Percentiles rank a stretch among this genome's conserved stretches.
Conservation (phyloP, 768 basidiomycete species). For the Pulveroboletus sp. region DNA sequence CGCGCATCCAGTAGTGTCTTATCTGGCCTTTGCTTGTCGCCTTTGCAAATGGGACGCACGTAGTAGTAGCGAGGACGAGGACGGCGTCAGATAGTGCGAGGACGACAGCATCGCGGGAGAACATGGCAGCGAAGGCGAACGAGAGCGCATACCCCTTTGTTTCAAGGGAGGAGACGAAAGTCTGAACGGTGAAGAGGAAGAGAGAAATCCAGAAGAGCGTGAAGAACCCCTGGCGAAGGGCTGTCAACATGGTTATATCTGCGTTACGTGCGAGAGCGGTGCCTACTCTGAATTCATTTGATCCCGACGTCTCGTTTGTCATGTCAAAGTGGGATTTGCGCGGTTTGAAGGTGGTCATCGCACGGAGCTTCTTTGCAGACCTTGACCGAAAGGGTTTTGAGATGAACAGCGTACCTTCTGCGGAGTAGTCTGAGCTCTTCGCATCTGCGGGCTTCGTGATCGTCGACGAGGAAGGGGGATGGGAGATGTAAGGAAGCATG, state of each 20-base stretch:
- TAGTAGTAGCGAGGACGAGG: constrained; percentile 67
- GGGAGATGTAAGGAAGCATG: background rate
- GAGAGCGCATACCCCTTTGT: constrained; percentile 74
- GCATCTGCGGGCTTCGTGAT: constrained; percentile 12
- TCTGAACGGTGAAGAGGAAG: constrained; percentile 74
- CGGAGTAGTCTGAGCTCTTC: constrained; percentile 34
- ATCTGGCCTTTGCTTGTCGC: constrained; percentile 77
- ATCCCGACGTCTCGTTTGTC: constrained; percentile 61
- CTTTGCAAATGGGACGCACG: constrained; percentile 83
- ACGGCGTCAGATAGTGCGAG: constrained; percentile 82
- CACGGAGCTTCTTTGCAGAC: constrained; percentile 71
- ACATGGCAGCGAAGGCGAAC: constrained; percentile 76
- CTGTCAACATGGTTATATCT: constrained; percentile 2
- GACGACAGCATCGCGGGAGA: constrained; percentile 78
- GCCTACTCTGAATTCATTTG: constrained; percentile 79
- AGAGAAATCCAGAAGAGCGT: constrained; percentile 91
- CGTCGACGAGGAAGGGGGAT: background rate
- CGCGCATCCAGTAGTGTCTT: constrained; percentile 70
- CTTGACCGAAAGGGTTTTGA: constrained; percentile 73
- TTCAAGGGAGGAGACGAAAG: constrained; percentile 73
- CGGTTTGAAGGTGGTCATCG: constrained; percentile 81
- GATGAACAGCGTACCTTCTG: constrained; percentile 65
- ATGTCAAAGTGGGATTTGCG: constrained; percentile 84
- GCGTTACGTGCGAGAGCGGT: background rate
- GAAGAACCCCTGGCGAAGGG: constrained; percentile 72